Conservation (phyloP, 2,329 filamentous ascomycete species). For the Fonsecaea erecta region DNA sequence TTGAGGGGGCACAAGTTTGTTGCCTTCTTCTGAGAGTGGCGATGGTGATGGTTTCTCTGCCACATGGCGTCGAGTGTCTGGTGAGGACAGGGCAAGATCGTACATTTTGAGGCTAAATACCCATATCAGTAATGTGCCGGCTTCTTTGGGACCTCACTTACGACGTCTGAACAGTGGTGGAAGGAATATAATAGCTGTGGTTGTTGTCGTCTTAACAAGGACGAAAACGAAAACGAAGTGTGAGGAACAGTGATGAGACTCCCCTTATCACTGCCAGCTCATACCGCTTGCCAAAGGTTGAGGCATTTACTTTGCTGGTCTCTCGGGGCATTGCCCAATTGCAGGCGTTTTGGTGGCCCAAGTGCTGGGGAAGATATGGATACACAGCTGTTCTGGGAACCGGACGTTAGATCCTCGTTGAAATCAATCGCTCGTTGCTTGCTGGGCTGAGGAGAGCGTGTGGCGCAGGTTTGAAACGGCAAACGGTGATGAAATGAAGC, state of each 20-base stretch:
- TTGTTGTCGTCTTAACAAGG: not conserved
- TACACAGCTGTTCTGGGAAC: not conserved
- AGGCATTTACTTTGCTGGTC: not conserved
- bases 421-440: not conserved
- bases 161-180: not conserved
- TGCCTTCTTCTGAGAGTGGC: not conserved
- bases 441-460: not conserved
- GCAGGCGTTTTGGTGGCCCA: not conserved
- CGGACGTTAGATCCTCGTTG: not conserved
- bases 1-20: not conserved
- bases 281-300: not conserved
- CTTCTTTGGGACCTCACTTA: not conserved
- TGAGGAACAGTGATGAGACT: not conserved
- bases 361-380: not conserved
- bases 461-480: constrained; percentile 5
- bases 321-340: not conserved
- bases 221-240: not conserved
- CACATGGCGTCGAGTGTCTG: not conserved
- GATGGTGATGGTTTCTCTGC: not conserved
- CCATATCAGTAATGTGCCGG: not conserved
- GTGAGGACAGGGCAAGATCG: not conserved
- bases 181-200: not conserved
- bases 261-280: not conserved
- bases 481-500: not conserved
- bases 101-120: not conserved